Base-by-base conservation (phyloP, 2,329 filamentous ascomycete species). In the Venturia asperata region DNA sequence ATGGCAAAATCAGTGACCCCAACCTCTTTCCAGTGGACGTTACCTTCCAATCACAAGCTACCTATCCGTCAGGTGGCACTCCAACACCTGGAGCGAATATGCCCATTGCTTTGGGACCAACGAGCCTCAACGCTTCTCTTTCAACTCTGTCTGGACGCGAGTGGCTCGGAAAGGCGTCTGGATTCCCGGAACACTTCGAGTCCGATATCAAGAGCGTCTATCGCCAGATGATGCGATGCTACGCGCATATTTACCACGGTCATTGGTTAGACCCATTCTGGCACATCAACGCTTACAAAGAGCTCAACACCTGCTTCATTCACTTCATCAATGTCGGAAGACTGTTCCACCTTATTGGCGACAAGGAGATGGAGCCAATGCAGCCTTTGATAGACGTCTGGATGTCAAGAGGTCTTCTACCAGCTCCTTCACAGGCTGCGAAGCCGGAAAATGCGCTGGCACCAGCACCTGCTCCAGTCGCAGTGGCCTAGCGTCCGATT, bases 301-400 rank as follows among this genome's bases (percentile, higher is more conserved):
- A 82, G 72, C 76, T 82, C 65, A 82, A 82, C 73, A 82, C 80
- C 7, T 82, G 80, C 75, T 82, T 81, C 70, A 77, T 82, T 64
- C 80, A 82, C 70, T 82, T 82, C 69, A 74, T 81, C 71, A 82
- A 81, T 67, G 80, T 82, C 61, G 94, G 92, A 65, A 92, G 92
- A 73, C 85, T 96, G 73, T 87, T 92, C 67, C 77, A 77, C 17
- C 72, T 97, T 79, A 84, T 97, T 67, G 89, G 89, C 70, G 91
- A 92, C 66, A 89, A 91, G 72, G 93, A 97, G 77, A 84, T 95
- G 71, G 92, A 97, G 81, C 93, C 93, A 27, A 96, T 97, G 91
- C 91, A 95, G 79, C 91, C 91, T 34, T 79, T 97, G 70, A 90
- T 97, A 70, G 92, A 97, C 72, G 83, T 97, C 61, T 97, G 92